Evolutionary conservation across 139 green algal species (phyloP).

Genomic region (Micractinium sp.): DNA sequence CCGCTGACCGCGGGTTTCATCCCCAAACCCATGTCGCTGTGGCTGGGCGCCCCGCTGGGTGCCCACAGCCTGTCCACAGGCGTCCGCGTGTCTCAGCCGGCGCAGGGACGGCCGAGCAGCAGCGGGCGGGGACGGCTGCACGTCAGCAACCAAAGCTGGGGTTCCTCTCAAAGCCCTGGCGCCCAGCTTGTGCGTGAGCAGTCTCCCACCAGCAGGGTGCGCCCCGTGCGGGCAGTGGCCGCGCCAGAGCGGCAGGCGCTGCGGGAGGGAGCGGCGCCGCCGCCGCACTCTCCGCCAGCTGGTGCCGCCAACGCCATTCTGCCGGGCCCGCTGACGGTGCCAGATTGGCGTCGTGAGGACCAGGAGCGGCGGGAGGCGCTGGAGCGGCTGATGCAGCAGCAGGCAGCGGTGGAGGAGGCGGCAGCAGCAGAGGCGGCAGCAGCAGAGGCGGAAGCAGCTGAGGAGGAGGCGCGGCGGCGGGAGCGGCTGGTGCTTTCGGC

Average conservation of each 20-base stretch:
- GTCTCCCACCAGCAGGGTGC: slow-evolving; percentile 4
- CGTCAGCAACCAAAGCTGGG: too few relatives aligned
- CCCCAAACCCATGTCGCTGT: background rate
- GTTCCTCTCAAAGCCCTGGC: too few relatives aligned
- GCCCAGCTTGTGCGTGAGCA: background rate
- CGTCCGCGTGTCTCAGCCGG: background rate
- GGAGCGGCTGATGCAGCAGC: slow-evolving; percentile 9
- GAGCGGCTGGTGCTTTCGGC: background rate
- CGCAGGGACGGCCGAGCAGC: background rate
- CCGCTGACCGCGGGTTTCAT: too few relatives aligned
- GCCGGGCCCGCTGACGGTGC: background rate
- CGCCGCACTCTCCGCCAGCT: background rate
- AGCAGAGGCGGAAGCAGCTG: background rate
- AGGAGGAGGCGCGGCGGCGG: background rate
- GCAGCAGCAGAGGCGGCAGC: background rate
- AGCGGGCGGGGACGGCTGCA: too few relatives aligned
- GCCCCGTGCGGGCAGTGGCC: background rate
- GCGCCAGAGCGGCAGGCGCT: background rate
- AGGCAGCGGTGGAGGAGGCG: background rate
- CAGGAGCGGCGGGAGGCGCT: slow-evolving; percentile 2
- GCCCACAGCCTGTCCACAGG: background rate
- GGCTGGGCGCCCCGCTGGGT: background rate
- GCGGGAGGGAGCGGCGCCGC: background rate
- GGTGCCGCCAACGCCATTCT: slow-evolving; percentile 9
- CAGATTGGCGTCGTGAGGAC: background rate